Evolutionary conservation across 495 filamentous ascomycete species (phyloP).

Genomic region (Daldinia vernicosa): DNA sequence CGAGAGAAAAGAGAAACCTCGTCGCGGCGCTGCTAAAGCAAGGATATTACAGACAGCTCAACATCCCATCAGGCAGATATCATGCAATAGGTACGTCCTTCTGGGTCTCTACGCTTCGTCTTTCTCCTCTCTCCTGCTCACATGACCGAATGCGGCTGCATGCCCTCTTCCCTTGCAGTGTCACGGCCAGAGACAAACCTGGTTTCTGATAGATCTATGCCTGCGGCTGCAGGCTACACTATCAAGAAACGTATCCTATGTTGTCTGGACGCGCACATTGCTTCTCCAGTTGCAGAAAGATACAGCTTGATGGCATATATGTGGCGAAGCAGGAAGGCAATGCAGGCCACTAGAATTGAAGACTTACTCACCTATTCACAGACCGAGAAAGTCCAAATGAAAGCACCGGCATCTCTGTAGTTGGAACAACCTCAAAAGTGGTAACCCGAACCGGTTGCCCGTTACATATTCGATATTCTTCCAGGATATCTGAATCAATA

Average conservation of each 20-base stretch:
- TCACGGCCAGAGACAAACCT: slow-evolving; percentile 43
- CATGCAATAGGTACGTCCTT: slow-evolving; percentile 54
- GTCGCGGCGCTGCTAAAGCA: slow-evolving; percentile 14
- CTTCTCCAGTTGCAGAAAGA: slow-evolving; percentile 25
- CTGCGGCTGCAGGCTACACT: slow-evolving; percentile 29
- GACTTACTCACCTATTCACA: slow-evolving; percentile 35
- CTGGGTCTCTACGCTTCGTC: slow-evolving; percentile 37
- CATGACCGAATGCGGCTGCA: slow-evolving; percentile 49
- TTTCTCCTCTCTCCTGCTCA: slow-evolving; percentile 44
- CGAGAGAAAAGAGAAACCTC: slow-evolving; percentile 22
- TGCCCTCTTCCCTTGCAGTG: slow-evolving; percentile 39
- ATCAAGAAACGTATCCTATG: slow-evolving; percentile 13
- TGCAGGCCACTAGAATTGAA: slow-evolving; percentile 26
- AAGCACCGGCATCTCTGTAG: slow-evolving; percentile 12
- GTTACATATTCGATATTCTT: slow-evolving; percentile 32
- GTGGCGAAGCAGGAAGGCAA: slow-evolving; percentile 10
- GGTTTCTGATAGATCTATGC: slow-evolving; percentile 46
- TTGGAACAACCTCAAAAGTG: slow-evolving; percentile 25
- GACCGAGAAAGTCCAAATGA: slow-evolving; percentile 30
- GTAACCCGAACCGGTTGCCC: slow-evolving; percentile 7
- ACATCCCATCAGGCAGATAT: slow-evolving; percentile 30
- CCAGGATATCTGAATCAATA: slow-evolving; percentile 25
- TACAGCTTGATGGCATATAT: slow-evolving; percentile 9
- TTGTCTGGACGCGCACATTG: slow-evolving; percentile 21
- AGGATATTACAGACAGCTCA: slow-evolving; percentile 15